These are phyloP conservation scores for Cicer bijugum DNA, from an alignment of 306 rosid species.

Conservation along the genomic window DNA sequence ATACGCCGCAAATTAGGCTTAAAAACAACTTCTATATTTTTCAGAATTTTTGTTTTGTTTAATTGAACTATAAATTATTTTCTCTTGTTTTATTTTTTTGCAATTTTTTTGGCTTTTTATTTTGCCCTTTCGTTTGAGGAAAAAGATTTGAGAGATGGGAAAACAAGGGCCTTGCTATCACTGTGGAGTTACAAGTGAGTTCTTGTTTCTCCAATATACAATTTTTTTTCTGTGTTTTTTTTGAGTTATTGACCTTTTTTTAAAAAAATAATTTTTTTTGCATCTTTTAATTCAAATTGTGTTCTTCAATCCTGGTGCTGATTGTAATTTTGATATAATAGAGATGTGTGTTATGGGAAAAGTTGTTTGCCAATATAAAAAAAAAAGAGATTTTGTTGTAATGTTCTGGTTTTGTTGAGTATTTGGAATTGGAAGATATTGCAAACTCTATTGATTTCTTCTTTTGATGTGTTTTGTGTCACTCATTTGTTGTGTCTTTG, in stretches of 20 bases:
- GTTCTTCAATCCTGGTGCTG: conserved; percentile 41
- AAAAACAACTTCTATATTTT: conserved; percentile 51
- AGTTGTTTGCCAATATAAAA: conserved; percentile 41
- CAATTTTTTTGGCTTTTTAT: conserved; percentile 48
- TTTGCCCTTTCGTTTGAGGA: conserved; percentile 52
- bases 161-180: conserved; percentile 99
- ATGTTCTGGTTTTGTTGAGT: conserved; percentile 42
- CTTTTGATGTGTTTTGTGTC: conserved; percentile 41
- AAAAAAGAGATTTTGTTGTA: conserved; percentile 34
- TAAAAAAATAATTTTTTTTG: not conserved
- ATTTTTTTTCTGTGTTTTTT: conserved; percentile 16
- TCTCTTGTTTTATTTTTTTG: conserved; percentile 35
- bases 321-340: conserved; percentile 46
- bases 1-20: conserved; percentile 49
- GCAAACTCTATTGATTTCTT: conserved; percentile 47
- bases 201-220: conserved; percentile 70
- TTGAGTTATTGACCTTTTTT: conserved; percentile 40
- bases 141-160: conserved; percentile 76
- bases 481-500: conserved; percentile 41
- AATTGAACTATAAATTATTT: conserved; percentile 43
- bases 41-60: conserved; percentile 35
- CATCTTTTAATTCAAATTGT: conserved; percentile 27
- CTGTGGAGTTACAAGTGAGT: conserved; percentile 99
- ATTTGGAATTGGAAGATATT: conserved; percentile 47
- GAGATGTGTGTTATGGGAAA: conserved; percentile 35